Percentiles rank a stretch among this genome's conserved stretches.
phyloP scores from a whole-genome alignment of 495 filamentous ascomycete genomes.

The Pyronema domesticum region DNA sequence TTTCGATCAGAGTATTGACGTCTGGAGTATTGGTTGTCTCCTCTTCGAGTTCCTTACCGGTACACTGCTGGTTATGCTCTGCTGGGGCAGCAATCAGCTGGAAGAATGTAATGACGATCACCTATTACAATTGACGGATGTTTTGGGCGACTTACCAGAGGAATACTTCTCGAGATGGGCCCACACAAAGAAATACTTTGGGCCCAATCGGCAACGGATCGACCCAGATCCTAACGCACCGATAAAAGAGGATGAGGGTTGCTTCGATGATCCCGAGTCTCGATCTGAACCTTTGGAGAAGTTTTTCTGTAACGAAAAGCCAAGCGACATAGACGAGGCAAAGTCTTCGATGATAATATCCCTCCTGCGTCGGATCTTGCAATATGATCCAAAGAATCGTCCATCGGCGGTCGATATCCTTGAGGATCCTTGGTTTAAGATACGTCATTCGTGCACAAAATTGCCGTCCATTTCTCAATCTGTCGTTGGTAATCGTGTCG shows the following conservation, averaged over 20 bases:
- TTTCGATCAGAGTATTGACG: constrained; percentile 23
- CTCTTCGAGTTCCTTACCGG: constrained; percentile 8
- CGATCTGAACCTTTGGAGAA: neutral
- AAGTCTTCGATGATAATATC: constrained; percentile 22
- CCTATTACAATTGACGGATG: neutral
- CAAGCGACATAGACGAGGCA: constrained; percentile 17
- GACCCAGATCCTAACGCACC: no score
- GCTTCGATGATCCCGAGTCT: neutral
- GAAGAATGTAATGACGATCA: constrained; percentile 1
- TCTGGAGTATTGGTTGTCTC: constrained; percentile 30
- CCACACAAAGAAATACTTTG: neutral
- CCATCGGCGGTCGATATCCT: constrained; percentile 23
- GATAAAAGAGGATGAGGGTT: neutral
- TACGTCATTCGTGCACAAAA: constrained; percentile 38
- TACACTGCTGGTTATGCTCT: neutral
- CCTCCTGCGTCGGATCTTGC: constrained; percentile 25
- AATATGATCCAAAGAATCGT: constrained; percentile 25
- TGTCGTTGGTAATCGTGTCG: no score
- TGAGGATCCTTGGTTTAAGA: constrained; percentile 24
- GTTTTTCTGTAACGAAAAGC: neutral
- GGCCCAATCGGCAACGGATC: neutral
- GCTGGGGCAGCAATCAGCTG: neutral
- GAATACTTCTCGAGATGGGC: neutral
- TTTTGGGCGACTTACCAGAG: neutral
- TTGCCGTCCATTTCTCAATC: no score